A percentile compares a stretch with the other conserved stretches of the same genome.
Conservation (phyloP, 2,329 filamentous ascomycete species). For the Graphilbum sp. region DNA sequence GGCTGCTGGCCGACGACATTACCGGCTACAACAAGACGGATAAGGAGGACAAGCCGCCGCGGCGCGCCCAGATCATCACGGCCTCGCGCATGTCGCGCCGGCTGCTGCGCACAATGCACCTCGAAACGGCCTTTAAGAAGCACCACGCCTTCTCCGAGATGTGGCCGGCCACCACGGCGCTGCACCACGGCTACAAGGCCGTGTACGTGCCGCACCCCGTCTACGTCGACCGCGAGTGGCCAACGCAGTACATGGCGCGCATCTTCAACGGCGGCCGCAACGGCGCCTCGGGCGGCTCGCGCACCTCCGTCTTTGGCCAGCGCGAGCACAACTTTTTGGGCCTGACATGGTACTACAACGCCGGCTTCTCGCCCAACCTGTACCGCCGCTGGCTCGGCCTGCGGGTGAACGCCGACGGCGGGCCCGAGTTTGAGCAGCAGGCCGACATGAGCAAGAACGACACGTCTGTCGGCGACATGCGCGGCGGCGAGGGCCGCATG, state of each 20-base stretch:
- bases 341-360: conserved; percentile 84
- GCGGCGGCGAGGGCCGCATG: conserved; percentile 66
- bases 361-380: conserved; percentile 63
- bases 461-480: conserved; percentile 32
- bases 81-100: conserved; percentile 67
- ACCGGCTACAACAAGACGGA: conserved; percentile 58
- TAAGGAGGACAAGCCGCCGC: conserved; percentile 39
- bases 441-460: conserved; percentile 35
- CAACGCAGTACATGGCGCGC: conserved; percentile 55
- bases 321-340: conserved; percentile 80
- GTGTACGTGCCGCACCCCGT: conserved; percentile 83
- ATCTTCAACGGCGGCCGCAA: conserved; percentile 69
- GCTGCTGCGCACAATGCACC: conserved; percentile 76
- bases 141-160: conserved; percentile 92
- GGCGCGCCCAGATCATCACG: conserved; percentile 78
- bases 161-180: conserved; percentile 77
- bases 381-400: conserved; percentile 80
- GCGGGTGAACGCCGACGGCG: conserved; percentile 61
- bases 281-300: conserved; percentile 56
- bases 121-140: conserved; percentile 68
- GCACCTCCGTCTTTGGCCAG: conserved; percentile 62
- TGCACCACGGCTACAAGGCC: conserved; percentile 87
- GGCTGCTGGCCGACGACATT: conserved; percentile 68
- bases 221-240: conserved; percentile 79
- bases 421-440: conserved; percentile 56